phyloP scores from a whole-genome alignment of 768 basidiomycete genomes.

The Pilatotrama ljubarskyi region DNA sequence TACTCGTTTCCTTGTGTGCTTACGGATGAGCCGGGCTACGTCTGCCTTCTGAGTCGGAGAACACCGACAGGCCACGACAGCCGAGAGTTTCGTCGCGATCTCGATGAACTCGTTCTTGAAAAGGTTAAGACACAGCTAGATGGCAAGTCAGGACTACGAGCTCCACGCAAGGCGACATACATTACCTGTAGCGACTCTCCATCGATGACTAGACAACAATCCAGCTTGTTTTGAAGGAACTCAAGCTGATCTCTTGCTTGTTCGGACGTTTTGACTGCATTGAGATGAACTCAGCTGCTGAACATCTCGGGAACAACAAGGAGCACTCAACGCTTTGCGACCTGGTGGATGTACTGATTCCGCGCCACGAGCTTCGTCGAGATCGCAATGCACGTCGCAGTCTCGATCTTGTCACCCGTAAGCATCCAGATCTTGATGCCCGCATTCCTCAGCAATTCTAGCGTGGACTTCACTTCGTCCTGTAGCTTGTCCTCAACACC shows the following conservation, averaged over 20 bases:
- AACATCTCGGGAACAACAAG: background rate
- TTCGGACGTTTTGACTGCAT: slow-evolving; percentile 78
- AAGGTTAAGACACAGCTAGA: slow-evolving; percentile 82
- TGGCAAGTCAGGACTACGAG: background rate
- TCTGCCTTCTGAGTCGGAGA: slow-evolving; percentile 99
- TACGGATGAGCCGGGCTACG: slow-evolving; percentile 89
- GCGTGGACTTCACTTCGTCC: slow-evolving; percentile 91
- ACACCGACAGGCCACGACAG: slow-evolving; percentile 96
- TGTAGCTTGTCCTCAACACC: slow-evolving; percentile 99
- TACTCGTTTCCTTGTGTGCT: slow-evolving; percentile 89
- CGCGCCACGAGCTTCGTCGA: slow-evolving; percentile 94
- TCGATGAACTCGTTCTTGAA: slow-evolving; percentile 96
- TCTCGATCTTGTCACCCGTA: slow-evolving; percentile 99
- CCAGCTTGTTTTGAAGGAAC: slow-evolving; percentile 90
- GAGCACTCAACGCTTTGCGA: slow-evolving; percentile 74
- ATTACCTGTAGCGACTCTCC: slow-evolving; percentile 90
- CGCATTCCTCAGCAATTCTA: slow-evolving; percentile 91
- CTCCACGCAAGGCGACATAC: background rate
- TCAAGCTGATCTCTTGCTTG: slow-evolving; percentile 87
- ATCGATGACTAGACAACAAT: slow-evolving; percentile 98
- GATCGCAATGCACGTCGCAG: slow-evolving; percentile 96
- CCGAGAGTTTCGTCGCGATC: slow-evolving; percentile 92
- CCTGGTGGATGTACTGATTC: slow-evolving; percentile 97
- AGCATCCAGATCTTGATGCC: slow-evolving; percentile 99
- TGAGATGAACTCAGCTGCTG: slow-evolving; percentile 3